Percentiles rank a stretch among this genome's conserved stretches.
Evolutionary conservation across 2,329 filamentous ascomycete genomes (phyloP).

Genomic region (Ascochyta pisi): DNA sequence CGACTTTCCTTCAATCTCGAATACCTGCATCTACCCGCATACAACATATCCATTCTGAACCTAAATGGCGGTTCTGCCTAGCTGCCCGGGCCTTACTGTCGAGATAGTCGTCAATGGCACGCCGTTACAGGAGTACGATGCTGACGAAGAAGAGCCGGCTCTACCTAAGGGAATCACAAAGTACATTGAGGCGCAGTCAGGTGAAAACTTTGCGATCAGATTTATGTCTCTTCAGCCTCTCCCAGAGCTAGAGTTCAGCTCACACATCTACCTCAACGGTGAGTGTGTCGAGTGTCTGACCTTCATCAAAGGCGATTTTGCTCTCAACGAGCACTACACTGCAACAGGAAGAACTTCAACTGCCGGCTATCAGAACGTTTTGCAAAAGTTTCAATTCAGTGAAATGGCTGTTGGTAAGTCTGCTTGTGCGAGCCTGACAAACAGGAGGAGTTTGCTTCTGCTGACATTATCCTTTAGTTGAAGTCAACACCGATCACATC

Average conservation of each 20-base stretch:
- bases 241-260: not conserved
- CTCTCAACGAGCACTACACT: not conserved
- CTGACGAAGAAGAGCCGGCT: conserved; percentile 23
- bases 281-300: too few relatives aligned
- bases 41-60: not conserved
- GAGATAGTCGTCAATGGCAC: conserved; percentile 26
- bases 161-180: conserved; percentile 22
- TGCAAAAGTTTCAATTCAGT: not conserved
- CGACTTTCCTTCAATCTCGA: too few relatives aligned
- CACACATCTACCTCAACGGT: not conserved
- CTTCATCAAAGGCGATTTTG: not conserved
- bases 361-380: not conserved
- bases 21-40: not conserved
- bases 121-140: conserved; percentile 33
- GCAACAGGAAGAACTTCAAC: not conserved
- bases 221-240: not conserved
- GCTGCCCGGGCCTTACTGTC: not conserved
- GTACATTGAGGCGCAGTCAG: conserved; percentile 41
- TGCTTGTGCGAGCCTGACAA: not conserved
- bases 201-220: conserved; percentile 26
- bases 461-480: not conserved
- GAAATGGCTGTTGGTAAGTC: not conserved
- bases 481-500: not conserved
- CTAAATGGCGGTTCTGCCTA: not conserved
- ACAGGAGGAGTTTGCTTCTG: too few relatives aligned